Percentiles rank a stretch among this genome's conserved stretches.
Conservation (phyloP, 805 yeast genomes). For the Citeromyces nyonsensis region DNA sequence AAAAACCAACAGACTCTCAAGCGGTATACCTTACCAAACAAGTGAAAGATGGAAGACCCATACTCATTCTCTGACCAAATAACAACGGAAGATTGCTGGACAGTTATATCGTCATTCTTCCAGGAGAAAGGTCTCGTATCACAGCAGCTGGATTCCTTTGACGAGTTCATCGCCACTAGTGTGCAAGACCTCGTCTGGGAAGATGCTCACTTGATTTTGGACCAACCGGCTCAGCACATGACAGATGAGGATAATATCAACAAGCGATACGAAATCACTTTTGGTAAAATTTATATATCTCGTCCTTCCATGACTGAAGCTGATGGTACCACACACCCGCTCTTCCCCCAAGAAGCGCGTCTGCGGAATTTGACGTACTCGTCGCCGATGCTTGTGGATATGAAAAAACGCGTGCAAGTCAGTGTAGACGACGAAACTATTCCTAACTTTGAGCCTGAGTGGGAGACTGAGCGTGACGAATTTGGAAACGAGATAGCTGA, state of each 20-base stretch:
- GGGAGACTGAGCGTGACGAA: slow-evolving; percentile 27
- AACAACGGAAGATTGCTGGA: slow-evolving; percentile 98
- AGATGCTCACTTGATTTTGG: slow-evolving; percentile 84
- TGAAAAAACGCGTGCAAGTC: slow-evolving; percentile 78
- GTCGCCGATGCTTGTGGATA: slow-evolving; percentile 90
- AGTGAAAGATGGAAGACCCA: background rate
- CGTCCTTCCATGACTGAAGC: slow-evolving; percentile 98
- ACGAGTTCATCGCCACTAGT: slow-evolving; percentile 92
- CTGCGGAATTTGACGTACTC: slow-evolving; percentile 92
- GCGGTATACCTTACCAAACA: background rate
- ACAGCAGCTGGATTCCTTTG: slow-evolving; percentile 95
- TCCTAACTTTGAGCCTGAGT: slow-evolving; percentile 37
- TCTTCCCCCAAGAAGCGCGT: slow-evolving; percentile 97
- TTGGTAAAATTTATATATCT: slow-evolving; percentile 92
- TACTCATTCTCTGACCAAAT: slow-evolving; percentile 17
- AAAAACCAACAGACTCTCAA: no score
- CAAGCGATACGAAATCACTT: slow-evolving; percentile 90
- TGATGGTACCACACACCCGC: slow-evolving; percentile 98
- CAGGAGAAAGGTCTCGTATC: slow-evolving; percentile 94
- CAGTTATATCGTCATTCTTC: slow-evolving; percentile 91
- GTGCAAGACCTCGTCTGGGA: slow-evolving; percentile 95
- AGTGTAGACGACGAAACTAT: slow-evolving; percentile 57
- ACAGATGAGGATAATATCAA: slow-evolving; percentile 81
- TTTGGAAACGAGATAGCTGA: slow-evolving; percentile 28
- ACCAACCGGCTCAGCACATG: slow-evolving; percentile 96